phyloP scores from a whole-genome alignment of 805 yeast species.

The Schizosaccharomyces lindneri region DNA sequence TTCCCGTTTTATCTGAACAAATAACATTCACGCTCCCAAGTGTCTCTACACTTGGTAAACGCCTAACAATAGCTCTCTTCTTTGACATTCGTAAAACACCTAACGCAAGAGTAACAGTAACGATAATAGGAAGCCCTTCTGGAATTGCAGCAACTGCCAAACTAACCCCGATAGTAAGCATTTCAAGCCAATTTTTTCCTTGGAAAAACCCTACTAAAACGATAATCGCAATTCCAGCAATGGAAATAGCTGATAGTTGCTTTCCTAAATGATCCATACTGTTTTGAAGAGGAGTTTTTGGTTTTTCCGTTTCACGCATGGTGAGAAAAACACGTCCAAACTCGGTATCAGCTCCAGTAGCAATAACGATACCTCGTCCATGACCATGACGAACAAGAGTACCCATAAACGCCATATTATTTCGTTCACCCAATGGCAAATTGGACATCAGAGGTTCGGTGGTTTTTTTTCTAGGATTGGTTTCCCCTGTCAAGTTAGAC shows the following conservation, averaged over 20 bases:
- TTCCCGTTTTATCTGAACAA: conserved; percentile 79
- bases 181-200: conserved; percentile 87
- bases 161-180: conserved; percentile 93
- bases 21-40: conserved; percentile 84
- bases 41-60: conserved; percentile 87
- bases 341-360: conserved; percentile 71
- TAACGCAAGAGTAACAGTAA: conserved; percentile 84
- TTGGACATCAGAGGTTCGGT: conserved; percentile 20
- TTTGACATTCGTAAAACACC: conserved; percentile 94
- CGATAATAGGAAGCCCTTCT: conserved; percentile 94
- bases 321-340: conserved; percentile 86
- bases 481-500: conserved; percentile 87
- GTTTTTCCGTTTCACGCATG: conserved; percentile 89
- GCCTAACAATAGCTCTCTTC: conserved; percentile 76
- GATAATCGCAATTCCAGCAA: conserved; percentile 71
- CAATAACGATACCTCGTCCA: conserved; percentile 80
- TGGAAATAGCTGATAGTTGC: conserved; percentile 64
- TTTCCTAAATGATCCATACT: conserved; percentile 91
- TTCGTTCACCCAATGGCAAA: conserved; percentile 30
- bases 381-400: conserved; percentile 90
- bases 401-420: conserved; percentile 82
- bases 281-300: conserved; percentile 86
- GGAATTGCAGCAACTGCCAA: conserved; percentile 98
- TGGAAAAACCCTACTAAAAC: conserved; percentile 73
- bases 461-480: conserved; percentile 54